phyloP scores from a whole-genome alignment of 2,329 filamentous ascomycete species.

The Fusarium euwallaceae region DNA sequence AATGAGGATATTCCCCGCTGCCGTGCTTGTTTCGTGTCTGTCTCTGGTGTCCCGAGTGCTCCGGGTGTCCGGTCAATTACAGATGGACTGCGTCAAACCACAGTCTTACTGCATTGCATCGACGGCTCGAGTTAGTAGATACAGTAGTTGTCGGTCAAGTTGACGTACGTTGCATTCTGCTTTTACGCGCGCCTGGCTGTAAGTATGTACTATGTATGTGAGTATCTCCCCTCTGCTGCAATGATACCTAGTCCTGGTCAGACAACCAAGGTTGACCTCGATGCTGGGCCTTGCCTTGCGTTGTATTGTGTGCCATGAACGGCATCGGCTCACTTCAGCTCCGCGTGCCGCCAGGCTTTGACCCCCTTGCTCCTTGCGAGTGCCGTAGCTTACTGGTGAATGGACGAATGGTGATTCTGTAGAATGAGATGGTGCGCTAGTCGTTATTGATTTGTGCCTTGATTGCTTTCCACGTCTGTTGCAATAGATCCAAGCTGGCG shows the following conservation, averaged over 20 bases:
- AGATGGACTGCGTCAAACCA: conserved; percentile 23
- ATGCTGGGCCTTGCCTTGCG: background rate
- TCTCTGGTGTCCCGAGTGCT: conserved; percentile 16
- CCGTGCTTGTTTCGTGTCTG: conserved; percentile 27
- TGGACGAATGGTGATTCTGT: conserved; percentile 22
- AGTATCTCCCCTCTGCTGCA: background rate
- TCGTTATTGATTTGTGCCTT: conserved; percentile 15
- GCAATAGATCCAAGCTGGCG: conserved; percentile 13
- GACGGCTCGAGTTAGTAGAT: background rate
- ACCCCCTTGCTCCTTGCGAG: conserved; percentile 27
- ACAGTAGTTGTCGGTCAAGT: conserved; percentile 10
- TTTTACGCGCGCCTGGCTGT: conserved; percentile 12
- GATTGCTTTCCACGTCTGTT: conserved; percentile 16
- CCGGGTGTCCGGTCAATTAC: conserved; percentile 17
- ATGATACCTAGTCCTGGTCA: background rate
- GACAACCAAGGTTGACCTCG: background rate
- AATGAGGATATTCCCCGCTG: conserved; percentile 24
- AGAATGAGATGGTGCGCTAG: conserved; percentile 26
- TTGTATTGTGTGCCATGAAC: conserved; percentile 7
- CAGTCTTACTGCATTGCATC: conserved; percentile 33
- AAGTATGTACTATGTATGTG: background rate
- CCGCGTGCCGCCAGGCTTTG: conserved; percentile 33
- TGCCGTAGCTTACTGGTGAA: conserved; percentile 14
- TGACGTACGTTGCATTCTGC: conserved; percentile 29
- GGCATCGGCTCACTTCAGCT: conserved; percentile 29